Base-by-base conservation (phyloP, 192 early-diverging fungal genomes). In the Linderina pennispora region DNA sequence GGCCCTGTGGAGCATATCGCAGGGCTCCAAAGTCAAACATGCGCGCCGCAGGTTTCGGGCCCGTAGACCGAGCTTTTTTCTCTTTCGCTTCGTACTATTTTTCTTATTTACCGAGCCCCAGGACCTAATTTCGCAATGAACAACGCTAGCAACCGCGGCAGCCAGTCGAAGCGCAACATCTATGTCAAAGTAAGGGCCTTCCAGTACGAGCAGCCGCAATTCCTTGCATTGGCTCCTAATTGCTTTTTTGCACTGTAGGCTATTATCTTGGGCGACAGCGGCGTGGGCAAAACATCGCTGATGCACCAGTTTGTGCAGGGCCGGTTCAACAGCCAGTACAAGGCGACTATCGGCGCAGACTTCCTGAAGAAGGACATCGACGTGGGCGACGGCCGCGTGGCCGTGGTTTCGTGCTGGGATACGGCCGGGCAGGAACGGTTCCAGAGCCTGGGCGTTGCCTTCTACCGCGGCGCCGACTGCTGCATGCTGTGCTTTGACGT, bases 231-330 rank as follows among this genome's bases (percentile, higher is more conserved):
- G 6, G 22, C 16, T 50, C 23, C 13, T 10, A 8, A 23, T 38
- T 35, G 22, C 46, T 41, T 19, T 19, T 13, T 11, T 1, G 2
- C 31, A 14, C n/a, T 37, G 28, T 70, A 70, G 66, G 66, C 66
- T 25, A 70, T 70, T 22, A 70, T 70, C 18, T 59, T 70, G 21
- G 66, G 66, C 46, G 66, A 70, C 55, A 70, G 85, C 53, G 91
- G 88, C 57, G 94, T 97, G 25, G 92, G 94, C 39, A 98, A 96
- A 62, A 97, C 97, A 21, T 97, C 93, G 23, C 76, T 99, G 60
- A 99, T 99, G 94, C 97, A 99, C 80, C 97, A 97, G 72, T 99
- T 92, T 80, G 92, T 99, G 18, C 92, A 94, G 68, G 88, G 89
- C 41, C 92, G 88, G 62, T 99, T 99, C 76, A 88, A 78, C 65